Percentiles rank a stretch among this genome's conserved stretches.
Evolutionary conservation across 2,329 filamentous ascomycete genomes (phyloP).

Genomic region (Helminthosporium solani): DNA sequence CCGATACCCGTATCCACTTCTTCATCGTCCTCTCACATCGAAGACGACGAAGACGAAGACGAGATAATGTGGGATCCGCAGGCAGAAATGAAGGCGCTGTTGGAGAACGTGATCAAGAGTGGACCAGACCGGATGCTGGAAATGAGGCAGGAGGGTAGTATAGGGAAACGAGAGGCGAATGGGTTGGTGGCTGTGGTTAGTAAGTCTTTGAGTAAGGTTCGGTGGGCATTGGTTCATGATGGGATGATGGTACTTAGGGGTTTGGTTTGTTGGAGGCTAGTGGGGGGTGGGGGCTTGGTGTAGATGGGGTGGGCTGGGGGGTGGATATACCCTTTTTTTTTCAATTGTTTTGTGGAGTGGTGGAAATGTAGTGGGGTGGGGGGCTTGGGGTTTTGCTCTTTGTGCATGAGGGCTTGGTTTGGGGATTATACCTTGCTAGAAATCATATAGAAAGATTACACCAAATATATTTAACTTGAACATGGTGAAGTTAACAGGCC

Average conservation of each 20-base stretch:
- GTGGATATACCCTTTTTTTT: too few relatives aligned
- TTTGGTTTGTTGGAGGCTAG: conserved; percentile 43
- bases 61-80: conserved; percentile 55
- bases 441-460: too few relatives aligned
- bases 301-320: neutral
- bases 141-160: conserved; percentile 13
- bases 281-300: conserved; percentile 25
- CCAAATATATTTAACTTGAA: too few relatives aligned
- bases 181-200: conserved; percentile 59
- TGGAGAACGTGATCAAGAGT: conserved; percentile 44
- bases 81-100: conserved; percentile 51
- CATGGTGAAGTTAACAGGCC: too few relatives aligned
- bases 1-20: conserved; percentile 10
- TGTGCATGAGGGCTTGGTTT: too few relatives aligned
- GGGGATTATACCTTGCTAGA: too few relatives aligned
- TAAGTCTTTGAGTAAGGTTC: conserved; percentile 55
- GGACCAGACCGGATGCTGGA: conserved; percentile 40
- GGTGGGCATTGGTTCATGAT: conserved; percentile 64
- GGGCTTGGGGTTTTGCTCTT: too few relatives aligned
- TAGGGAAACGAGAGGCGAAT: conserved; percentile 52
- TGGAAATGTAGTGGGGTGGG: too few relatives aligned
- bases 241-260: conserved; percentile 58
- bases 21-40: conserved; percentile 1
- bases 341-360: too few relatives aligned
- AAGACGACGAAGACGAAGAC: conserved; percentile 32